A percentile compares a stretch with the other conserved stretches of the same genome.
phyloP scores from a whole-genome alignment of 306 rosid genomes.

The Quercus cerris region DNA sequence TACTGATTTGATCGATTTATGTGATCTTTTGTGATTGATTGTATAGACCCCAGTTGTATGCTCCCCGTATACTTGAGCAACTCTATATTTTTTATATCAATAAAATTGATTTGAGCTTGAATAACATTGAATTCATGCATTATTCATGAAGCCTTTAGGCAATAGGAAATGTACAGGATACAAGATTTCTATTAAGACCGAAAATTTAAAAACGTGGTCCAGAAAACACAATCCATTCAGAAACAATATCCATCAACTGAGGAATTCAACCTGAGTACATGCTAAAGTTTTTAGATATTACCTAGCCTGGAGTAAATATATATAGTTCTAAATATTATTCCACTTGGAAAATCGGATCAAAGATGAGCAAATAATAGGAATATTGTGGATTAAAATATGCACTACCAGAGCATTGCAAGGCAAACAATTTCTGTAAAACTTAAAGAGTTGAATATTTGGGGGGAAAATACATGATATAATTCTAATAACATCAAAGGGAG shows the following conservation, averaged over 20 bases:
- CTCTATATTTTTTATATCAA: too few relatives aligned
- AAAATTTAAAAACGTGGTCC: neutral
- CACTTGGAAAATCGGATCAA: neutral
- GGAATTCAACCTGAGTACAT: neutral
- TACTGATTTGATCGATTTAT: too few relatives aligned
- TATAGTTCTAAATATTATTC: neutral
- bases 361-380: neutral
- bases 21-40: too few relatives aligned
- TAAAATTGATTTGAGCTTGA: neutral
- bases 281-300: neutral
- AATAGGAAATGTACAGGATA: neutral
- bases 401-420: neutral
- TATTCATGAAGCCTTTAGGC: neutral
- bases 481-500: conserved; percentile 5
- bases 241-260: neutral
- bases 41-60: too few relatives aligned
- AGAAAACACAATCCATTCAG: neutral
- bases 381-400: neutral
- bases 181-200: neutral
- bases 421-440: neutral
- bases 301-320: neutral
- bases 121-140: neutral
- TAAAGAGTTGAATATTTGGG: neutral
- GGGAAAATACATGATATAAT: neutral
- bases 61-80: too few relatives aligned